phyloP scores from a whole-genome alignment of 495 filamentous ascomycete genomes.

The Lichenothelia convexa region DNA sequence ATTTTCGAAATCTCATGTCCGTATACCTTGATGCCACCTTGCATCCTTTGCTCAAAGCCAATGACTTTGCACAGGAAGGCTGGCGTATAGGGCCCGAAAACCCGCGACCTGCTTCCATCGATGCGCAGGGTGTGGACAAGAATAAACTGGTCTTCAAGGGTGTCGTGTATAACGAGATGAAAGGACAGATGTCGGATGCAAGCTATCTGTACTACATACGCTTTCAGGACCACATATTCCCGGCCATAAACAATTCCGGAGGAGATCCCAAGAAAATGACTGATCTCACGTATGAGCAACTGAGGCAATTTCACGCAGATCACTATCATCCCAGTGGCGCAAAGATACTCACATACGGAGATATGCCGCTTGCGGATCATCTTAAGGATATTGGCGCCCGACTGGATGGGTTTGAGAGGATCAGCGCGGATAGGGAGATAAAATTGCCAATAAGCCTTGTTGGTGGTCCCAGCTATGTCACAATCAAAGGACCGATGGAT shows the following conservation, averaged over 20 bases:
- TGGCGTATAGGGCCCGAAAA: conserved; percentile 93
- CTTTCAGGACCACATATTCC: conserved; percentile 88
- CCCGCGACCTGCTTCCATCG: conserved; percentile 34
- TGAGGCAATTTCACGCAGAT: conserved; percentile 67
- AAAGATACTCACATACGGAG: conserved; percentile 86
- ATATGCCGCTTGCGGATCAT: conserved; percentile 72
- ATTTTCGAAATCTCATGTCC: conserved; percentile 88
- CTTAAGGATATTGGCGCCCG: conserved; percentile 55
- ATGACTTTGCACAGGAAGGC: conserved; percentile 92
- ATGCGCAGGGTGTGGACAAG: conserved; percentile 23
- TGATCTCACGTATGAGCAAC: conserved; percentile 71
- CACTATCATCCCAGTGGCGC: conserved; percentile 96
- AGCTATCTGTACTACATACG: conserved; percentile 88
- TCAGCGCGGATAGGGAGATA: conserved; percentile 49
- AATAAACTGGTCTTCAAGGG: conserved; percentile 82
- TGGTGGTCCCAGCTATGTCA: conserved; percentile 44
- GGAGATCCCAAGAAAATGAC: conserved; percentile 93
- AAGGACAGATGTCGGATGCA: conserved; percentile 94
- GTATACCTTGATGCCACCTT: conserved; percentile 94
- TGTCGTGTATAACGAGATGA: conserved; percentile 99
- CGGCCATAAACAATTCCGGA: conserved; percentile 84
- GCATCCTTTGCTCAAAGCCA: conserved; percentile 65
- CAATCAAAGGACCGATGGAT: conserved; percentile 68
- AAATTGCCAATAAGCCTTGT: conserved; percentile 58
- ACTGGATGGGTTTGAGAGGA: conserved; percentile 50